Percentiles rank a stretch among this genome's conserved stretches.
These are phyloP conservation scores for Leccinum pachyderme DNA, from an alignment of 1,284 basidiomycete species.

Conservation along the genomic window DNA sequence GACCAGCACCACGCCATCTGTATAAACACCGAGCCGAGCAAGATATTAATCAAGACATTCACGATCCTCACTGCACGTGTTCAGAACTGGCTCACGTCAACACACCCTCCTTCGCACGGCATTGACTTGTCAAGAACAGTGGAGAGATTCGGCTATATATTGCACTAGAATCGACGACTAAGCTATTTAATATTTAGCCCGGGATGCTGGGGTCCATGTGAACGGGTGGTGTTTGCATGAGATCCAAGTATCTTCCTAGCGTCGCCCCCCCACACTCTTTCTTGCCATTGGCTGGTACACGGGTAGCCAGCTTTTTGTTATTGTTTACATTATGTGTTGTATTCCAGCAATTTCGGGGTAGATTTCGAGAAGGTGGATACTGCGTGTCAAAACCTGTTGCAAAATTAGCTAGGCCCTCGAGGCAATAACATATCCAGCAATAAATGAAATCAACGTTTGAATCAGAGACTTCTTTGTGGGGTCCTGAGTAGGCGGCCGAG, in stretches of 20 bases:
- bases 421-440: conserved; percentile 2
- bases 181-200: conserved; percentile 30
- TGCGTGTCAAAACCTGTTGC: not conserved
- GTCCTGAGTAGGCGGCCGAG: not conserved
- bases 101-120: conserved; percentile 10
- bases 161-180: conserved; percentile 19
- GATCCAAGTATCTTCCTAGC: conserved; percentile 9
- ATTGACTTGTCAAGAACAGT: conserved; percentile 9
- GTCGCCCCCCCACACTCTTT: conserved; percentile 2
- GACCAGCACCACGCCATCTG: conserved; percentile 19
- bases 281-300: conserved; percentile 15
- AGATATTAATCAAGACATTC: conserved; percentile 9
- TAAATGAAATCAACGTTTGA: not conserved
- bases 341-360: conserved; percentile 5
- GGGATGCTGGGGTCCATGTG: conserved; percentile 11
- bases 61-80: conserved; percentile 10
- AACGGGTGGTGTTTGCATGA: conserved; percentile 23
- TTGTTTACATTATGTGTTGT: conserved; percentile 29
- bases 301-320: conserved; percentile 23
- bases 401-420: not conserved
- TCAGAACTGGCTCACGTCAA: conserved; percentile 11
- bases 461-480: not conserved
- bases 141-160: conserved; percentile 31
- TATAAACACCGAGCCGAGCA: conserved; percentile 17
- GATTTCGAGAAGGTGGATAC: conserved; percentile 7